Conservation (phyloP, 495 filamentous ascomycete species). For the Aeminium ludgeri region DNA sequence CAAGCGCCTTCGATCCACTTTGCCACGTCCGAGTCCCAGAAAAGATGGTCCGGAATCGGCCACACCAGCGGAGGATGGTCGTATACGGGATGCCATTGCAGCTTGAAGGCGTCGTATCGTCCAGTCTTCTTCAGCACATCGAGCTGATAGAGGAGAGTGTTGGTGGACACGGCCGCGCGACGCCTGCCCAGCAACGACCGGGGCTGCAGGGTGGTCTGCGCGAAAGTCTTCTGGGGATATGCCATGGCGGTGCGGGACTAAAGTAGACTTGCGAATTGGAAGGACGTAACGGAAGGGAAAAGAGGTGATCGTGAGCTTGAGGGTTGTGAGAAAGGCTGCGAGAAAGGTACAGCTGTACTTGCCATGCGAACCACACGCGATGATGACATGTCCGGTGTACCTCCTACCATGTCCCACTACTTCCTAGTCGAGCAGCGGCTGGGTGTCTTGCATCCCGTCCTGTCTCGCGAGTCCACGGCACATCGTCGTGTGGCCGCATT, state of each 20-base stretch:
- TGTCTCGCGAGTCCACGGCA: no score
- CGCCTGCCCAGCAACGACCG: not conserved
- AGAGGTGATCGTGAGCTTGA: not conserved
- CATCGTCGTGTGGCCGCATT: no score
- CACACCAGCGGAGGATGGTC: conserved; percentile 30
- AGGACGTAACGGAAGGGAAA: not conserved
- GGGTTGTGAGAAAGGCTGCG: not conserved
- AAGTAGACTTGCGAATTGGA: no score
- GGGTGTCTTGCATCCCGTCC: no score
- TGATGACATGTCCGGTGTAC: no score
- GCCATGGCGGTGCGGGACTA: not conserved
- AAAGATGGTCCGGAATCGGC: conserved; percentile 33
- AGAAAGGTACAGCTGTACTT: no score
- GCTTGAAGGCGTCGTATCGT: conserved; percentile 37
- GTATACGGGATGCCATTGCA: conserved; percentile 35
- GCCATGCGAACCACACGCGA: no score
- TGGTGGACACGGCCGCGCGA: not conserved
- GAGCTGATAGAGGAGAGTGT: conserved; percentile 32
- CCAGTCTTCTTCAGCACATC: conserved; percentile 36
- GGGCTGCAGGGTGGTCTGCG: not conserved
- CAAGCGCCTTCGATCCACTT: conserved; percentile 47
- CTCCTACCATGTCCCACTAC: no score
- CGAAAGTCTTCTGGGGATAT: conserved; percentile 1
- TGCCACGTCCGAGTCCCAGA: conserved; percentile 45
- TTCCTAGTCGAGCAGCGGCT: no score